A percentile compares a stretch with the other conserved stretches of the same genome.
Evolutionary conservation across 805 yeast genomes (phyloP).

Genomic region (Kodamaea restingae): DNA sequence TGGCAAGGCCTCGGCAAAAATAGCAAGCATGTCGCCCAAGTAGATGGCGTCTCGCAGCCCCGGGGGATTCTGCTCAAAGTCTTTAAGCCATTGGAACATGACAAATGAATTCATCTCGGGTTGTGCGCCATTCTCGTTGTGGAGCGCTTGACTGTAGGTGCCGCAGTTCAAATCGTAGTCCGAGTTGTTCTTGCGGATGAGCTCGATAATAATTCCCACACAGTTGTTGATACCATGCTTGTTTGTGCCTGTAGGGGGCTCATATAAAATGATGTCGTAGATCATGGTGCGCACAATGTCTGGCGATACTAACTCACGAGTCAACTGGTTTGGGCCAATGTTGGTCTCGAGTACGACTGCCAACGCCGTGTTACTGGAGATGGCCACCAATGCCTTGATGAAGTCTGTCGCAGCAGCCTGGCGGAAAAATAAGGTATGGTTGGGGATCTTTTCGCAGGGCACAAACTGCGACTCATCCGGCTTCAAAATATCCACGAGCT

Average conservation of each 20-base stretch:
- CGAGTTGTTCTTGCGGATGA: constrained; percentile 91
- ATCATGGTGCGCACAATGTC: constrained; percentile 64
- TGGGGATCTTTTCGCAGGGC: constrained; percentile 18
- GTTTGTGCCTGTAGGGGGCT: constrained; percentile 33
- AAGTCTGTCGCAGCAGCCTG: constrained; percentile 96
- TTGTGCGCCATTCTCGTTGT: constrained; percentile 23
- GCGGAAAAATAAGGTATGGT: constrained; percentile 39
- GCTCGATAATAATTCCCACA: constrained; percentile 90
- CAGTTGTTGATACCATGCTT: constrained; percentile 91
- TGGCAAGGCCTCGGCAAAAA: constrained; percentile 73
- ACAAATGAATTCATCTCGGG: constrained; percentile 39
- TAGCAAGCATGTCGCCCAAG: constrained; percentile 75
- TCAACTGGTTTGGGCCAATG: constrained; percentile 92
- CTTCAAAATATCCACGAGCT: constrained; percentile 64
- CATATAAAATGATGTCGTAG: constrained; percentile 59
- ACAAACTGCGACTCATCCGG: constrained; percentile 60
- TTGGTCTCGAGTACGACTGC: constrained; percentile 85
- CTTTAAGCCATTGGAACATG: constrained; percentile 43
- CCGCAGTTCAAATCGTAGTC: constrained; percentile 93
- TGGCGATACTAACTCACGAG: constrained; percentile 83
- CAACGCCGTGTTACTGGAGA: constrained; percentile 71
- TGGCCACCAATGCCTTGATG: constrained; percentile 86
- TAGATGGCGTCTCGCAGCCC: constrained; percentile 89
- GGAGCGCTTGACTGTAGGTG: constrained; percentile 59
- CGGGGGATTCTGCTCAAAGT: constrained; percentile 83